These are phyloP conservation scores for Suhomyces ambrosiae DNA, from an alignment of 1,139 yeast genomes.

Conservation along the genomic window DNA sequence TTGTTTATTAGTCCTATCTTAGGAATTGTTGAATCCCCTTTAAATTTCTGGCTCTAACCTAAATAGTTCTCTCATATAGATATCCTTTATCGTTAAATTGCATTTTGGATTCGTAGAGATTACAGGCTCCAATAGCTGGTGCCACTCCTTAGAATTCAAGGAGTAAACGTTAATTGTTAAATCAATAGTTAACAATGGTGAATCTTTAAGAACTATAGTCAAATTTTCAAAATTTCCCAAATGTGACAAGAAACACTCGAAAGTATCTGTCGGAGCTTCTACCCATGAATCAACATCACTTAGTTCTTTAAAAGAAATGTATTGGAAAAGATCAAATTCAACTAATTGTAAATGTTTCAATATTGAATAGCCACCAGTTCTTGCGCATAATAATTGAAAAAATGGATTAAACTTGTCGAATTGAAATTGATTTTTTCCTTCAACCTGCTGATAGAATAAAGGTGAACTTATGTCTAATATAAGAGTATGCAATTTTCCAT, in stretches of 20 bases:
- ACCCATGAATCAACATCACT: slow-evolving; percentile 17
- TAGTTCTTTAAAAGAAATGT: slow-evolving; percentile 24
- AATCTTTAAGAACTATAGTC: slow-evolving; percentile 26
- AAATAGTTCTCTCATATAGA: too few species aligned
- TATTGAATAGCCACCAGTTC: slow-evolving; percentile 35
- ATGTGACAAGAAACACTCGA: slow-evolving; percentile 31
- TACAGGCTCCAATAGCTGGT: slow-evolving; percentile 30
- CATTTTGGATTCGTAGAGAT: too few species aligned
- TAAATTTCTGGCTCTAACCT: too few species aligned
- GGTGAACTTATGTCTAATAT: slow-evolving; percentile 51
- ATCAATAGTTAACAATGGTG: too few species aligned
- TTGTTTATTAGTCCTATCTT: too few species aligned
- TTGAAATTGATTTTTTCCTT: slow-evolving; percentile 27
- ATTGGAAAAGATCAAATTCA: slow-evolving; percentile 39
- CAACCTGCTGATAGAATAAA: slow-evolving; percentile 39
- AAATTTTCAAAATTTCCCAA: slow-evolving; percentile 31
- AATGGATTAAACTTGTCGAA: slow-evolving; percentile 43
- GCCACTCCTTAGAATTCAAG: slow-evolving; percentile 32
- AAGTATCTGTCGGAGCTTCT: slow-evolving; percentile 23
- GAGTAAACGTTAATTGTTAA: not conserved
- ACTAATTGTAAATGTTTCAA: slow-evolving; percentile 30
- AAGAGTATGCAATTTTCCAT: slow-evolving; percentile 32
- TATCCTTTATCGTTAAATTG: too few species aligned
- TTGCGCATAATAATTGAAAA: slow-evolving; percentile 46
- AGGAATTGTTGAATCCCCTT: too few species aligned